A percentile compares a stretch with the other conserved stretches of the same genome.
Conservation (phyloP, 495 filamentous ascomycete genomes). For the Neurospora sp. region DNA sequence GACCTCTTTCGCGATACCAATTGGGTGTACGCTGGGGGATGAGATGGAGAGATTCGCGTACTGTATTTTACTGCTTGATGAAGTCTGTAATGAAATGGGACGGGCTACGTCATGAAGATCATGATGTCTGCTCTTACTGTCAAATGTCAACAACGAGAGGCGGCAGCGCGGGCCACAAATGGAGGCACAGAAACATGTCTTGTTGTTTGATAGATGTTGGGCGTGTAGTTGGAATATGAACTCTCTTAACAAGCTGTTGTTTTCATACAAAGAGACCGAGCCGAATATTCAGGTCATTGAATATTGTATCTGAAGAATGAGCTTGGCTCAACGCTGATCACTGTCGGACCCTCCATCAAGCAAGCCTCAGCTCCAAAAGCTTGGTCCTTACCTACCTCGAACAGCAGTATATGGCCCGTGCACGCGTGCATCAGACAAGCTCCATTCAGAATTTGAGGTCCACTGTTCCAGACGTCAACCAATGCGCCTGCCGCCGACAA, state of each 20-base stretch:
- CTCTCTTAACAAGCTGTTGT: background rate
- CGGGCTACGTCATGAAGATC: background rate
- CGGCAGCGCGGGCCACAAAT: background rate
- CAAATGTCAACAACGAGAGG: background rate
- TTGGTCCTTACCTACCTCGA: background rate
- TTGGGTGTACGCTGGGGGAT: background rate
- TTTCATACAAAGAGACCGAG: background rate
- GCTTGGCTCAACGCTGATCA: background rate
- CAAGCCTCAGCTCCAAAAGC: background rate
- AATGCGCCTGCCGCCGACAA: background rate
- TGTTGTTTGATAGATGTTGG: background rate
- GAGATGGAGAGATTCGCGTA: background rate
- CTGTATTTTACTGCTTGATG: background rate
- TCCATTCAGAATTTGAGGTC: background rate
- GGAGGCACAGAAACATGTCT: background rate
- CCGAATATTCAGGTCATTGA: background rate
- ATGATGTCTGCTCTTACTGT: background rate
- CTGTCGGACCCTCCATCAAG: background rate
- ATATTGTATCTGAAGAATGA: background rate
- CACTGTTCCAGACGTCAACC: background rate
- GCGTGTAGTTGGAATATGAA: background rate
- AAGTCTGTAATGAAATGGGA: background rate
- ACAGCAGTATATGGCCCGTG: background rate
- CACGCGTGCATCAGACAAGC: background rate
- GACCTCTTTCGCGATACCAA: background rate